Conservation (phyloP, 2,329 filamentous ascomycete species). For the Verticillium alfalfae region DNA sequence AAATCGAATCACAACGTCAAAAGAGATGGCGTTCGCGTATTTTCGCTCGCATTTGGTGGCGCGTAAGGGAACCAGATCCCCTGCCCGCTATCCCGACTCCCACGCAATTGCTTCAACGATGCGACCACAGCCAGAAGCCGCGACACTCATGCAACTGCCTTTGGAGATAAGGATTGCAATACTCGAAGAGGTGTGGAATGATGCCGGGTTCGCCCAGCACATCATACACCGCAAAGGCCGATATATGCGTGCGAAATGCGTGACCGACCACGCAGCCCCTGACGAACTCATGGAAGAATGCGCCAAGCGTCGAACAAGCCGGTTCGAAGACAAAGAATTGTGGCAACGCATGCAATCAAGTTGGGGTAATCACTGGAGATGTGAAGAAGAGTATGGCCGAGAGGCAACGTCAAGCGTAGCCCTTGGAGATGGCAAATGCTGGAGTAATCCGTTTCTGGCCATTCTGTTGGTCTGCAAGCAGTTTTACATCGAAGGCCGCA, state of each 20-base stretch:
- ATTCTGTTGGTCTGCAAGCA: not conserved
- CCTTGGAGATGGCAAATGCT: not conserved
- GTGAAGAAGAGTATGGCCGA: not conserved
- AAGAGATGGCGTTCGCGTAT: not conserved
- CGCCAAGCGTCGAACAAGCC: not conserved
- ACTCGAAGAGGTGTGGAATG: not conserved
- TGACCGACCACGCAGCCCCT: not conserved
- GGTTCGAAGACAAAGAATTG: not conserved
- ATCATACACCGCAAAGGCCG: not conserved
- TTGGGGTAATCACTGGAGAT: not conserved
- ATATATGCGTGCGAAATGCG: not conserved
- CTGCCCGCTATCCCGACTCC: not conserved
- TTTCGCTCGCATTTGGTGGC: not conserved
- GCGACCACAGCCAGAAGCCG: not conserved
- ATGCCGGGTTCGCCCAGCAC: not conserved
- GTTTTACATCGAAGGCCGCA: not conserved
- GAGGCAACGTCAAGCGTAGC: not conserved
- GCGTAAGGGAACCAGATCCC: not conserved
- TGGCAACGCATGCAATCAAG: not conserved
- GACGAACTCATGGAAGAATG: not conserved
- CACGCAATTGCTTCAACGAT: not conserved
- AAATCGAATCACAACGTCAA: not conserved
- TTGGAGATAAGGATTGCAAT: not conserved
- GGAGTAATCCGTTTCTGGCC: not conserved
- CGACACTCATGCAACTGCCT: not conserved